phyloP scores from a whole-genome alignment of 2,329 filamentous ascomycete species.

The Botryotinia narcissicola region DNA sequence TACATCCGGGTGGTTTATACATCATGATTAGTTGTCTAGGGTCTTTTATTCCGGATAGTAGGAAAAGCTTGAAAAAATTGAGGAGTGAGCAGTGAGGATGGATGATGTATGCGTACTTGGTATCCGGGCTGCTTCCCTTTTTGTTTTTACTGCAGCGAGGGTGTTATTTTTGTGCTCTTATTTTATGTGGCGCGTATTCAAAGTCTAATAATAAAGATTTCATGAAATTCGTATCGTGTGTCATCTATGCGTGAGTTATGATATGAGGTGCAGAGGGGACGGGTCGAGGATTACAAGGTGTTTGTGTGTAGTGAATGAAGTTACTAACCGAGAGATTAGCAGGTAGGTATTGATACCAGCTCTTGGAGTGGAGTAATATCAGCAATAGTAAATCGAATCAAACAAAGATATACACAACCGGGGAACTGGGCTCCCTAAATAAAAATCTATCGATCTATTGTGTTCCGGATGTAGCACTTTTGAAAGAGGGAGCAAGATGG shows the following conservation, averaged over 20 bases:
- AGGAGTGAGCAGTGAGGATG: background rate
- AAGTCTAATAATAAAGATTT: conserved; percentile 6
- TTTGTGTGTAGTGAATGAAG: background rate
- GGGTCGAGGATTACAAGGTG: background rate
- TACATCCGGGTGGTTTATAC: conserved; percentile 8
- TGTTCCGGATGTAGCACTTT: background rate
- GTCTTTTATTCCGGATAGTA: background rate
- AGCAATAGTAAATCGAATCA: background rate
- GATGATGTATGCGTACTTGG: conserved; percentile 13
- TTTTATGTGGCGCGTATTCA: conserved; percentile 8
- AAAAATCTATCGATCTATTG: background rate
- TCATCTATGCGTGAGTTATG: background rate
- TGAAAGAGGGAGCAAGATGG: background rate
- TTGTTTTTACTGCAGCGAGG: background rate
- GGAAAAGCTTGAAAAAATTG: background rate
- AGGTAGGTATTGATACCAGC: background rate
- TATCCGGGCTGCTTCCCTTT: background rate
- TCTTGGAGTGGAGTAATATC: background rate
- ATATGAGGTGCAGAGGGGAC: background rate
- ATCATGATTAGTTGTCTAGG: conserved; percentile 7
- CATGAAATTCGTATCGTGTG: background rate
- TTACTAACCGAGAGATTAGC: background rate
- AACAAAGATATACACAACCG: background rate
- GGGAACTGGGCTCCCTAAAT: background rate
- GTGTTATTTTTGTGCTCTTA: conserved; percentile 1